Percentiles rank a stretch among this genome's conserved stretches.
Evolutionary conservation across 352 stramenopile genomes (phyloP).

Genomic region (Globisporangium barbulae): DNA sequence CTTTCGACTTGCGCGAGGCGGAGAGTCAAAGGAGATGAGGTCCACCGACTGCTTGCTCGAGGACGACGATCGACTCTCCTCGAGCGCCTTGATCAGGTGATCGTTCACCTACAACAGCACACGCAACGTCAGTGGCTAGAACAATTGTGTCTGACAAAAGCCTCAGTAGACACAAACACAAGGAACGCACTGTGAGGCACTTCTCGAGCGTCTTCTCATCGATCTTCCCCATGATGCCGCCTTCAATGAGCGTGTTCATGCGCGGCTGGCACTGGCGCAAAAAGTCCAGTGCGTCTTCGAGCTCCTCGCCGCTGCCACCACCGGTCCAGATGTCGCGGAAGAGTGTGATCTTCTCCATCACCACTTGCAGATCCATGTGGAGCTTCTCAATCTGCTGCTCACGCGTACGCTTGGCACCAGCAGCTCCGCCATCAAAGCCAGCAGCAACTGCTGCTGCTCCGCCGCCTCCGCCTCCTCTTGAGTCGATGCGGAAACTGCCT

Average conservation of each 20-base stretch:
- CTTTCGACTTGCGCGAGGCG: constrained; percentile 29
- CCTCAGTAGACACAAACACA: neutral
- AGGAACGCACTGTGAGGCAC: constrained; percentile 66
- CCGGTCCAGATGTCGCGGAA: constrained; percentile 39
- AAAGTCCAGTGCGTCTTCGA: constrained; percentile 80
- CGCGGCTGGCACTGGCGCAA: constrained; percentile 78
- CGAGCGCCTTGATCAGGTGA: constrained; percentile 72
- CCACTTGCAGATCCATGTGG: constrained; percentile 57
- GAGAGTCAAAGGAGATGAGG: constrained; percentile 67
- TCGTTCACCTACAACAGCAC: constrained; percentile 61
- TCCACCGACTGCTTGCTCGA: constrained; percentile 22
- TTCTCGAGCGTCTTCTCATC: constrained; percentile 75
- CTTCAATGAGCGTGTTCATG: constrained; percentile 88
- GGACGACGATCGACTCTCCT: constrained; percentile 43
- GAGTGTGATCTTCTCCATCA: constrained; percentile 66
- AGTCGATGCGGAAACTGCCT: constrained; percentile 11
- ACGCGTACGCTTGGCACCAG: constrained; percentile 23
- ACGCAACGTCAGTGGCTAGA: neutral
- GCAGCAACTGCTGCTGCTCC: neutral
- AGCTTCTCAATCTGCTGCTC: constrained; percentile 75
- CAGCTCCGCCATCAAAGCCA: neutral
- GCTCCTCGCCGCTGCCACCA: constrained; percentile 31
- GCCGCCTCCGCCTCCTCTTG: neutral
- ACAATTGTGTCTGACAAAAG: neutral
- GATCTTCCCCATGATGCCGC: constrained; percentile 81